phyloP scores from a whole-genome alignment of 768 basidiomycete genomes.

The Hypholoma fasciculare region DNA sequence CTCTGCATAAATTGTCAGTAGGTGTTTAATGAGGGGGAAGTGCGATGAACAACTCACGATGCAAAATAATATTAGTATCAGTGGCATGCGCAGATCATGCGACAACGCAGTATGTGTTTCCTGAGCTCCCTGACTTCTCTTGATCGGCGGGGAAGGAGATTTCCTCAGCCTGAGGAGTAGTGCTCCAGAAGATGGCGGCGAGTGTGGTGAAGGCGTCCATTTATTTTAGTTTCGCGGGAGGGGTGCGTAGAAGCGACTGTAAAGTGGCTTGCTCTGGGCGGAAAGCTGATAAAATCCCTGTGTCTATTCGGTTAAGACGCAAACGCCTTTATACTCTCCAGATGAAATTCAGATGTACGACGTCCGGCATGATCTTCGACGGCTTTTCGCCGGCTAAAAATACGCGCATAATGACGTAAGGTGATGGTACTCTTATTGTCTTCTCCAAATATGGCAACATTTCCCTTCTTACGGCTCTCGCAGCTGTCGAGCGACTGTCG shows the following conservation, averaged over 20 bases:
- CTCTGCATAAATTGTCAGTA: not conserved
- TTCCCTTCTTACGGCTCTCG: not conserved
- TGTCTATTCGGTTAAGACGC: too few relatives aligned
- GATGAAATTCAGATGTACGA: not conserved
- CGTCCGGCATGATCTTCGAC: not conserved
- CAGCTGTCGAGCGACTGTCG: not conserved
- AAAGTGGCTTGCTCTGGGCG: too few relatives aligned
- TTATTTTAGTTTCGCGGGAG: not conserved
- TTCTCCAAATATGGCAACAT: not conserved
- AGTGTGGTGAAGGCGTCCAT: not conserved
- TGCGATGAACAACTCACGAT: not conserved
- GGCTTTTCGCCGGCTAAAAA: not conserved
- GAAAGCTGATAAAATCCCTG: too few relatives aligned
- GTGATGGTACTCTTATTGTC: not conserved
- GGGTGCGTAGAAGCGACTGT: too few relatives aligned
- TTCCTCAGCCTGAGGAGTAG: not conserved
- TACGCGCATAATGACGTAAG: not conserved
- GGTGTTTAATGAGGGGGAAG: not conserved
- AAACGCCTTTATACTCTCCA: too few relatives aligned
- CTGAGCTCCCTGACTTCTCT: slow-evolving; percentile 15
- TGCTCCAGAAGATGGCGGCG: not conserved
- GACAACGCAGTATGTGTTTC: slow-evolving; percentile 21
- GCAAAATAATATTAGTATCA: not conserved
- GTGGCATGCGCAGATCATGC: slow-evolving; percentile 12
- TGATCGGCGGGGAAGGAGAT: slow-evolving; percentile 9